phyloP scores from a whole-genome alignment of 2,329 filamentous ascomycete species.

The Ophiostoma tasmaniense region DNA sequence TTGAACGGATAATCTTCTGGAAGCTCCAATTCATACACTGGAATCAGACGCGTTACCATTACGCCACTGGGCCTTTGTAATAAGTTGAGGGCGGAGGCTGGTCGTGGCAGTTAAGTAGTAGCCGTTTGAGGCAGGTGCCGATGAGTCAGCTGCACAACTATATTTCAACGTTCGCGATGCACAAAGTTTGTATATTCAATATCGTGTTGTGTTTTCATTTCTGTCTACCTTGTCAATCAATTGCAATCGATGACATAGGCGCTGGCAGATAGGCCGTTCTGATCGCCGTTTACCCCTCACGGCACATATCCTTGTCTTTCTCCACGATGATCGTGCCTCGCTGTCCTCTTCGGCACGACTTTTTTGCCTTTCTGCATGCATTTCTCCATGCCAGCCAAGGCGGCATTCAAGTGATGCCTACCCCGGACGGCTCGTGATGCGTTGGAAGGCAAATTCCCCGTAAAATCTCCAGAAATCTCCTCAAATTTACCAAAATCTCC shows the following conservation, averaged over 20 bases:
- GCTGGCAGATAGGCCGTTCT: neutral
- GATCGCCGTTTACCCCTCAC: neutral
- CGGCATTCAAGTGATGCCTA: neutral
- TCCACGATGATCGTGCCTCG: neutral
- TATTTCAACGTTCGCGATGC: neutral
- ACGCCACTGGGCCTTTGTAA: conserved; percentile 14
- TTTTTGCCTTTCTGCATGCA: neutral
- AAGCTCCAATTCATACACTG: conserved; percentile 15
- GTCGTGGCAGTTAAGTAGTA: conserved; percentile 1
- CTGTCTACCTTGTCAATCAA: neutral
- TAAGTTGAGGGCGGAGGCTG: neutral
- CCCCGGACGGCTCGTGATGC: neutral
- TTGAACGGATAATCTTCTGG: conserved; percentile 19
- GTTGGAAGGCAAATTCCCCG: neutral
- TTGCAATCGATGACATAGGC: neutral
- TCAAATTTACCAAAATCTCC: too few species aligned
- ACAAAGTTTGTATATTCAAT: neutral
- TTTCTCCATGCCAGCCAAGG: neutral
- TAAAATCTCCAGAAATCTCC: neutral
- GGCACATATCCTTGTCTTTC: neutral
- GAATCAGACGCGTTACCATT: conserved; percentile 20
- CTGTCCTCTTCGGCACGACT: neutral
- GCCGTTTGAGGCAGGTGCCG: neutral
- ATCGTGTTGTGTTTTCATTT: neutral
- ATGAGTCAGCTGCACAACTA: neutral